Base-by-base conservation (phyloP, 75 land plant species). In the Pinus taeda region DNA sequence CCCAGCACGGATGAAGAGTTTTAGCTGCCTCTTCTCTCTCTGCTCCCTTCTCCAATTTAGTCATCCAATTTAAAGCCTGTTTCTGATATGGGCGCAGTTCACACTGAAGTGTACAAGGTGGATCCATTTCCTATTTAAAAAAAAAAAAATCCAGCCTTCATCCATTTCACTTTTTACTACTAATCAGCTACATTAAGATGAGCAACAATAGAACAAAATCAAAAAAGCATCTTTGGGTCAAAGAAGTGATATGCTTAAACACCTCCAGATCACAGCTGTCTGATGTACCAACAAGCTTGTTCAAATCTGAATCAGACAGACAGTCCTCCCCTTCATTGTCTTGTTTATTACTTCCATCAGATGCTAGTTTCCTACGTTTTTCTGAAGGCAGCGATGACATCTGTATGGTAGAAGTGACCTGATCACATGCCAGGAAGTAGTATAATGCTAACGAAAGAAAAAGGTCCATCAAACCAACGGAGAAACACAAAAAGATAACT, bases 1-100 rank as follows among this genome's bases (percentile, higher is more conserved):
- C 83, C 97, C 98, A 95, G 74, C 94, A 95, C 17, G 98, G 94
- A 88, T 95, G 98, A 72, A 95, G 89, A 65, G 90, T 83, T 71
- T 79, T 78, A 49, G 87, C 82, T 72, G 98, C 94, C 11, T 71
- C 86, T 80, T 77, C 86, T 89, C 18, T 65, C 80, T 60, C 75
- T 77, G 62, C 60, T 64, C 39, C 91, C 74, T 80, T 87, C 76
- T 95, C 98, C 59, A 81, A 78, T 67, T 86, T 79, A 15, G 81
- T 73, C 98, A 95, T 95, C 98, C 98, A 95, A 59, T 86, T 80
- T 12, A 95, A 89, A 33, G 94, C 97, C 79, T 95, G 94, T 71
- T 95, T 95, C 79, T 95, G 98, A 76, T 95, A 95, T 18, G 92
- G 89, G 56, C 83, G 79, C 45, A 95, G 79, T 29, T 83, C 81